Percentiles rank a stretch among this genome's conserved stretches.
phyloP scores from a whole-genome alignment of 1,284 basidiomycete species.

The Cryptococcus sp. region DNA sequence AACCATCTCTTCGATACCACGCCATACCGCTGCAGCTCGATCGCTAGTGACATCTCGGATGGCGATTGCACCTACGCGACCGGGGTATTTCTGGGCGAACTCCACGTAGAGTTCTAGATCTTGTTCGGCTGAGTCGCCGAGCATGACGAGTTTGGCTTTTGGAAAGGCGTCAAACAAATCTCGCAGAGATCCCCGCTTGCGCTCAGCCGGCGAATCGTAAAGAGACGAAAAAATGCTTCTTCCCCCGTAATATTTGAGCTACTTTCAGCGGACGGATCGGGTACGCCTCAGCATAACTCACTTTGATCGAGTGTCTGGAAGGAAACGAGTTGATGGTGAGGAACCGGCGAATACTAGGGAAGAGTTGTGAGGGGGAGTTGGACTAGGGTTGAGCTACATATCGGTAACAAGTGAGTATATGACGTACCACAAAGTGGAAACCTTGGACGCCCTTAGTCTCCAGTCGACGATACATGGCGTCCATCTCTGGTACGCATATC shows the following conservation, averaged over 20 bases:
- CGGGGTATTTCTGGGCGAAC: conserved; percentile 63
- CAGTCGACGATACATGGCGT: conserved; percentile 70
- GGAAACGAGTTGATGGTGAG: conserved; percentile 59
- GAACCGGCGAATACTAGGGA: conserved; percentile 64
- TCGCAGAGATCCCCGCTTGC: conserved; percentile 72
- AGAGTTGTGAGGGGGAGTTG: conserved; percentile 38
- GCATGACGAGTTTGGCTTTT: conserved; percentile 68
- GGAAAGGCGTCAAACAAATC: conserved; percentile 71
- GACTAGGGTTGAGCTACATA: conserved; percentile 48
- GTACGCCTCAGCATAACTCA: conserved; percentile 35
- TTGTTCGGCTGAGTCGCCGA: conserved; percentile 85
- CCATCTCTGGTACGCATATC: conserved; percentile 76
- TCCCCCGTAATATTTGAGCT: conserved; percentile 74
- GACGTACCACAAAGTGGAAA: conserved; percentile 80
- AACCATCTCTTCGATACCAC: neutral
- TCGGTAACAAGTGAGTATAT: neutral
- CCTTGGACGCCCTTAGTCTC: conserved; percentile 60
- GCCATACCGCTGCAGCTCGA: conserved; percentile 10
- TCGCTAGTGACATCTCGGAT: conserved; percentile 63
- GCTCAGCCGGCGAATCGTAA: conserved; percentile 62
- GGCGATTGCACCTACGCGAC: conserved; percentile 60
- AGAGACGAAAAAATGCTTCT: conserved; percentile 74
- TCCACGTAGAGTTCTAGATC: conserved; percentile 77
- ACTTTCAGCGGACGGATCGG: conserved; percentile 47
- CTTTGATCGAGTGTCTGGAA: conserved; percentile 10